Evolutionary conservation across 2,329 filamentous ascomycete species (phyloP).

Genomic region (Paecilomyces sp.): DNA sequence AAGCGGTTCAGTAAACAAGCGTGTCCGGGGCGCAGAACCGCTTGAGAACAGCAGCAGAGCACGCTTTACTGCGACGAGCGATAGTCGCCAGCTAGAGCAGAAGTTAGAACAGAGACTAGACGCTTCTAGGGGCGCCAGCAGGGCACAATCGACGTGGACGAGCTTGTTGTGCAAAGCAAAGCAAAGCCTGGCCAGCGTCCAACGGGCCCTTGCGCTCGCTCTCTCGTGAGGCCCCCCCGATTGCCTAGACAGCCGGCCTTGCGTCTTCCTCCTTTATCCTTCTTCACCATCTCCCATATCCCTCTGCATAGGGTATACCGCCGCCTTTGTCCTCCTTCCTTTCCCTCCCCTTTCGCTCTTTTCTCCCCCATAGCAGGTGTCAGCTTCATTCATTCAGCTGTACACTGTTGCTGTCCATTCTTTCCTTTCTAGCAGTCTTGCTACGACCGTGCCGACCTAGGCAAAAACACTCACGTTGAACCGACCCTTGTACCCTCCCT

Average conservation of each 20-base stretch:
- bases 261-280: conserved; percentile 3
- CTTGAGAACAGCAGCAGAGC: background rate
- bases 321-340: conserved; percentile 12
- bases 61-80: background rate
- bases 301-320: conserved; percentile 5
- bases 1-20: background rate
- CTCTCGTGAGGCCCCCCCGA: background rate
- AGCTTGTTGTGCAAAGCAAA: background rate
- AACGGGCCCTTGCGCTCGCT: background rate
- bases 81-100: background rate
- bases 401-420: conserved; percentile 44
- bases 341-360: conserved; percentile 13
- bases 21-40: background rate
- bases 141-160: background rate
- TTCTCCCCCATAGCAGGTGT: conserved; percentile 32
- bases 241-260: background rate
- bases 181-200: background rate
- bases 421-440: conserved; percentile 21
- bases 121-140: background rate
- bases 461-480: conserved; percentile 5
- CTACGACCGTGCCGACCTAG: conserved; percentile 6
- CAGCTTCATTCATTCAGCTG: conserved; percentile 62
- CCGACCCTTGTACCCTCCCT: conserved; percentile 12
- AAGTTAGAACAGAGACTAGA: background rate
- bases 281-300: conserved; percentile 2